These are phyloP conservation scores for Suillus discolor DNA, from an alignment of 768 basidiomycete genomes.

Conservation along the genomic window DNA sequence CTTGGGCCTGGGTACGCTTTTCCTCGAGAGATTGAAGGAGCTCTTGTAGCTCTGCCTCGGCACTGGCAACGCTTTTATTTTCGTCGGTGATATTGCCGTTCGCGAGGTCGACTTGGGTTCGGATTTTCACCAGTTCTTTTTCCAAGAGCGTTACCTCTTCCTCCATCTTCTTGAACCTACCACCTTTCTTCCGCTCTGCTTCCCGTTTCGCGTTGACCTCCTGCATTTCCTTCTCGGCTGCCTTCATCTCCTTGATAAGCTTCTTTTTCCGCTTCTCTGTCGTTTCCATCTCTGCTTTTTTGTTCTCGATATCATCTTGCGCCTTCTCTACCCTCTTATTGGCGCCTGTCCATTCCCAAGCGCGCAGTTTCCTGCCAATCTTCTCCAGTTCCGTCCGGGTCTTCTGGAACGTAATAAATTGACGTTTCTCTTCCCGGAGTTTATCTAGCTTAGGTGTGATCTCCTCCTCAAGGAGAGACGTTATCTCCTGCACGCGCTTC, in stretches of 20 bases:
- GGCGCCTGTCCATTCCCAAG: constrained; percentile 84
- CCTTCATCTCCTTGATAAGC: constrained; percentile 53
- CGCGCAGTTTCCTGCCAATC: constrained; percentile 77
- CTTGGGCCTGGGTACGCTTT: constrained; percentile 62
- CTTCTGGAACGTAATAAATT: constrained; percentile 90
- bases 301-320: constrained; percentile 54
- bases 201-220: constrained; percentile 78
- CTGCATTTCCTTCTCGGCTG: constrained; percentile 66
- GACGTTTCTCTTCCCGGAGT: constrained; percentile 85
- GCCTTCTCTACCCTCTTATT: constrained; percentile 55
- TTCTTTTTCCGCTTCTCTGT: constrained; percentile 51
- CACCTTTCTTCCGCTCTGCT: constrained; percentile 89
- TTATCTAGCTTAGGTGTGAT: constrained; percentile 94
- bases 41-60: constrained; percentile 63
- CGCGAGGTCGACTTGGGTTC: constrained; percentile 86
- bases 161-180: constrained; percentile 85
- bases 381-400: constrained; percentile 85
- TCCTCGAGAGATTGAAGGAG: constrained; percentile 55
- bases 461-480: constrained; percentile 78
- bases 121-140: constrained; percentile 78
- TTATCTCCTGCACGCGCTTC: constrained; percentile 91
- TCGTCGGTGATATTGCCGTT: constrained; percentile 78
- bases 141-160: constrained; percentile 78
- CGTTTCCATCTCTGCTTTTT: constrained; percentile 49
- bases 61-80: constrained; percentile 52